Evolutionary conservation across 2,329 filamentous ascomycete species (phyloP).

Genomic region (Sclerotinia glacialis): DNA sequence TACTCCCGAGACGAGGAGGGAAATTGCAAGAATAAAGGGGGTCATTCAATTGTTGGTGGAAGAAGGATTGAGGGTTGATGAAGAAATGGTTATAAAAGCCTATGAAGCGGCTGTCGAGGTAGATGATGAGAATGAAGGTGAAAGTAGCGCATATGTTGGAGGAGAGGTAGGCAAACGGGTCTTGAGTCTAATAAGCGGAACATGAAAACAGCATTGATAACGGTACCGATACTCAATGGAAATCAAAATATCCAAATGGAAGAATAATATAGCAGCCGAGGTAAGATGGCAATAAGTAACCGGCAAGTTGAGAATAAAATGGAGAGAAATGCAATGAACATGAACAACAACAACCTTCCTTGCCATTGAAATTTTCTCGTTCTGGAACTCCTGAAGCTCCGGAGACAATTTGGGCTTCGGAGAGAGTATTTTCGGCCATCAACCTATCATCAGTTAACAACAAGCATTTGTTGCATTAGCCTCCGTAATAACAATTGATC

Average conservation of each 20-base stretch:
- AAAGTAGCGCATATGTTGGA: slow-evolving; percentile 59
- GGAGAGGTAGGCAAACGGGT: slow-evolving; percentile 42
- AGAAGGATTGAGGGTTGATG: slow-evolving; percentile 79
- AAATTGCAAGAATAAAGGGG: slow-evolving; percentile 81
- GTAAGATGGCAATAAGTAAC: background rate
- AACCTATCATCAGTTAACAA: background rate
- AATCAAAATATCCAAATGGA: background rate
- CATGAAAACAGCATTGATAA: slow-evolving; percentile 21
- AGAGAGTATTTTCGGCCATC: background rate
- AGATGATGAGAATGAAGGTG: slow-evolving; percentile 53
- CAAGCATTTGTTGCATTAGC: background rate
- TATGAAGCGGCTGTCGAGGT: slow-evolving; percentile 81
- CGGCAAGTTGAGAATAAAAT: background rate
- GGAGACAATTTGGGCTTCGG: slow-evolving; percentile 9
- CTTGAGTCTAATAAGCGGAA: slow-evolving; percentile 35
- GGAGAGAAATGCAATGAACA: no score
- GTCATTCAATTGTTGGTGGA: slow-evolving; percentile 82
- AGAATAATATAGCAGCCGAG: background rate
- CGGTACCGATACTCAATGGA: background rate
- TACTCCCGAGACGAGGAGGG: slow-evolving; percentile 69
- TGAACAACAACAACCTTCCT: no score
- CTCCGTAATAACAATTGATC: background rate
- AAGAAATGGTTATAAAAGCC: slow-evolving; percentile 78
- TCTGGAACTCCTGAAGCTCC: slow-evolving; percentile 10
- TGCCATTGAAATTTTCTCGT: background rate